A percentile compares a stretch with the other conserved stretches of the same genome.
These are phyloP conservation scores for Chlamydomonas schloesseri DNA, from an alignment of 139 green algal genomes.

Conservation along the genomic window DNA sequence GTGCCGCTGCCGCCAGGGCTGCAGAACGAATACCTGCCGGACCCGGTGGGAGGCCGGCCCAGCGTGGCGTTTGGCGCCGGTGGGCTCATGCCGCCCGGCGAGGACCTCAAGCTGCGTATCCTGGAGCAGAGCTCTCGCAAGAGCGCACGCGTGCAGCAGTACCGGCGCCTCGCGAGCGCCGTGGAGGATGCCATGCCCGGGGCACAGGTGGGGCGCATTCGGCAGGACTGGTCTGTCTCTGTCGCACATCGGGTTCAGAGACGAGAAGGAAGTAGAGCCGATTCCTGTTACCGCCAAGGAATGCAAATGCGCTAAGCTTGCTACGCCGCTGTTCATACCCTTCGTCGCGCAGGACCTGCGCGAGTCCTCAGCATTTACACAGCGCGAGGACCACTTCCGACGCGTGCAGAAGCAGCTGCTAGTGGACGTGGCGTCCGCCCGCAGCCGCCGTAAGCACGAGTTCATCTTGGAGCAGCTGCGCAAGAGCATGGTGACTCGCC, in stretches of 20 bases:
- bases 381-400: slow-evolving; percentile 49
- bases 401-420: slow-evolving; percentile 69
- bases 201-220: not conserved
- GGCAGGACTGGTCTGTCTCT: too few relatives aligned
- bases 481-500: slow-evolving; percentile 53
- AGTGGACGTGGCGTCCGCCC: slow-evolving; percentile 57
- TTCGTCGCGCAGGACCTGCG: not conserved
- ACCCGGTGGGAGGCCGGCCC: not conserved
- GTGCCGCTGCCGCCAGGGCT: not conserved
- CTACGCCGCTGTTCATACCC: too few relatives aligned
- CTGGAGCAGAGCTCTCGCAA: slow-evolving; percentile 50
- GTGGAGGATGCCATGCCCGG: not conserved
- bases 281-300: too few relatives aligned
- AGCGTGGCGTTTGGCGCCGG: not conserved
- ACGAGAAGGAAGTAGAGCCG: too few relatives aligned
- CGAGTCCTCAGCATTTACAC: not conserved
- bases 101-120: slow-evolving; percentile 55
- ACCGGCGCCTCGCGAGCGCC: not conserved
- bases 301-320: too few relatives aligned
- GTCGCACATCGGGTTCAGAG: too few relatives aligned
- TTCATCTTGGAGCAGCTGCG: slow-evolving; percentile 63
- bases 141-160: slow-evolving; percentile 52
- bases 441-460: slow-evolving; percentile 60
- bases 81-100: not conserved
- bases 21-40: not conserved